Conservation (phyloP, 1,284 basidiomycete species). For the Moesziomyces sp. region DNA sequence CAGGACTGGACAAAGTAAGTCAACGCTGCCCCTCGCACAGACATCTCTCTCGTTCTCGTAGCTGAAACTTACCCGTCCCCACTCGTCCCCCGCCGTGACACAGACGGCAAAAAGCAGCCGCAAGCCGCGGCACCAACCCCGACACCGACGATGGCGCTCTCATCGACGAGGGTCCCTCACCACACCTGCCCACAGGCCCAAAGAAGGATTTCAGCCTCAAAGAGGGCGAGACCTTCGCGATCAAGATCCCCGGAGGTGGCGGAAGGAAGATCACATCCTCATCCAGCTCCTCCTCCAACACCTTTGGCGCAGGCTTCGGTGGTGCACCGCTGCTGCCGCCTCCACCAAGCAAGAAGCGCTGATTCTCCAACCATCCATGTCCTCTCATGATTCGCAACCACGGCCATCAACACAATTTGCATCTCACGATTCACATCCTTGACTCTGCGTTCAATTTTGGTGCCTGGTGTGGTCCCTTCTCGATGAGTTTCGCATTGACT, state of each 20-base stretch:
- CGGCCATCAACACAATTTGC: conserved; percentile 1
- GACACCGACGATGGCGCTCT: conserved; percentile 9
- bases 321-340: conserved; percentile 44
- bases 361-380: background rate
- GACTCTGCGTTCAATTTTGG: too few species aligned
- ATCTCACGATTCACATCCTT: background rate
- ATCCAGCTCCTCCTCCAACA: conserved; percentile 7
- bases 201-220: conserved; percentile 95
- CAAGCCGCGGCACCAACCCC: conserved; percentile 22
- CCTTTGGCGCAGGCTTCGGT: conserved; percentile 7
- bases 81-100: background rate
- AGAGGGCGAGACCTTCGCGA: conserved; percentile 90
- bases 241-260: conserved; percentile 54
- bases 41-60: conserved; percentile 3
- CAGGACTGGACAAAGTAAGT: conserved; percentile 92
- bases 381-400: background rate
- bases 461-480: too few species aligned
- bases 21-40: background rate
- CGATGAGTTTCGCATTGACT: background rate
- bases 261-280: conserved; percentile 41
- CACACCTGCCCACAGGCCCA: conserved; percentile 72
- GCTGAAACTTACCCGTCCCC: too few species aligned
- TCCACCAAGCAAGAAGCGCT: conserved; percentile 51
- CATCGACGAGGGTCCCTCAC: conserved; percentile 52
- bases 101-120: conserved; percentile 56